A percentile compares a stretch with the other conserved stretches of the same genome.
Conservation (phyloP, 1,284 basidiomycete species). For the Naganishia albida region DNA sequence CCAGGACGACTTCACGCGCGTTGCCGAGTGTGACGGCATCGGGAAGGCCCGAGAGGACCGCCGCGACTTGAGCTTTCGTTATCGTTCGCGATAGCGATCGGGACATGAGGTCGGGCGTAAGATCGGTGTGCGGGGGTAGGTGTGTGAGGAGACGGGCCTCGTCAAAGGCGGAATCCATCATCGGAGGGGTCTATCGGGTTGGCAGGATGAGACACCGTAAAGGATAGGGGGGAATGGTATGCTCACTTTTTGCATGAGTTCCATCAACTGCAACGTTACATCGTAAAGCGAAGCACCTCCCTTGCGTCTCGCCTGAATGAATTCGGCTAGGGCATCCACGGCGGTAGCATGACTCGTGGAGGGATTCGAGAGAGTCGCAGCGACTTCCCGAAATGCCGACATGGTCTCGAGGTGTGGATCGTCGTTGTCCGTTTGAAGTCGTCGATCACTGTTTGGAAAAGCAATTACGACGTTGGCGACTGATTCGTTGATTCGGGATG, state of each 20-base stretch:
- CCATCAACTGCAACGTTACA: slow-evolving; percentile 30
- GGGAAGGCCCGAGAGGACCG: slow-evolving; percentile 28
- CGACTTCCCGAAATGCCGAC: slow-evolving; percentile 25
- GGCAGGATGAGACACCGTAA: background rate
- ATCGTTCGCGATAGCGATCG: slow-evolving; percentile 45
- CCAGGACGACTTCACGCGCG: slow-evolving; percentile 51
- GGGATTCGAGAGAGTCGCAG: slow-evolving; percentile 8
- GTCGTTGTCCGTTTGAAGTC: background rate
- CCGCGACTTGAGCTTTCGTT: slow-evolving; percentile 36
- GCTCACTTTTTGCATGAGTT: slow-evolving; percentile 34
- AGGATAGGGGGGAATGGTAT: background rate
- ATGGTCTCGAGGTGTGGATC: background rate
- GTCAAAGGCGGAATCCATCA: slow-evolving; percentile 44
- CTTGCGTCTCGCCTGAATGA: slow-evolving; percentile 30
- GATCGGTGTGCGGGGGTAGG: slow-evolving; percentile 48
- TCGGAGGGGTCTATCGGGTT: slow-evolving; percentile 40
- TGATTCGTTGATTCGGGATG: background rate
- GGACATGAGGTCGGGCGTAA: slow-evolving; percentile 45
- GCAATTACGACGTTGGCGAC: background rate
- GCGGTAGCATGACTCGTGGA: slow-evolving; percentile 27
- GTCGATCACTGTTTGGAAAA: background rate
- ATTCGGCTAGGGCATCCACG: slow-evolving; percentile 33
- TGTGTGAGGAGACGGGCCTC: slow-evolving; percentile 49
- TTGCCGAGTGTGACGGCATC: slow-evolving; percentile 41
- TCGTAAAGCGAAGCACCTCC: slow-evolving; percentile 28